Base-by-base conservation (phyloP, 306 rosid species). In the Coriaria nepalensis region DNA sequence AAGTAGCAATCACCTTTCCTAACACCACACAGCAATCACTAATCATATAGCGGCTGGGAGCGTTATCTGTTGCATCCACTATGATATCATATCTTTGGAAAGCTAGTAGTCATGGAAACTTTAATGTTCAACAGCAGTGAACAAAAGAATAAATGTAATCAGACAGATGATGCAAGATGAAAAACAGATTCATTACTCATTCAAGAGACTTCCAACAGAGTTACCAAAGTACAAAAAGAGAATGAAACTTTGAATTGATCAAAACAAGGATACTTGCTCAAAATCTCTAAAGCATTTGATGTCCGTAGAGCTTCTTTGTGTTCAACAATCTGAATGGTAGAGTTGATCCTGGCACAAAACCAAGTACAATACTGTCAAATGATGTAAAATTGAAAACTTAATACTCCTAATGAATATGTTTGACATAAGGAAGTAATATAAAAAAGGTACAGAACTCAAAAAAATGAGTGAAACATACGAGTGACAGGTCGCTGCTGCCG, bases 11-110 rank as follows among this genome's bases (percentile, higher is more conserved):
- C 75, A 90, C 98, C 98, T 90, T 90, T 60, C 94, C 94, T 50
- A 90, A 67, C 49, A 90, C 78, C 62, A 90, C 98, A 55, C 98
- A 90, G 74, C 98, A 85, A 71, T 90, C 98, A 42, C 79, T 90
- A 55, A 85, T 90, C 87, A 90, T 45, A 75, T 90, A 90, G 49
- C 95, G 85, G 62, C 87, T 90, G 9, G 98, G 95, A 73, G 95
- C 92, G 75, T 90, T 90, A 70, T 90, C 98, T 2, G 98, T 85
- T 37, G 98, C 95, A 59, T 90, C 98, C 35, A 90, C 80, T 37
- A 85, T 64, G 40, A 85, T 60, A 65, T 85, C 95, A 55, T 81
- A 90, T 71, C 98, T 90, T 66, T 10, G 52, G 57, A 61, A 66
- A 62, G 35, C 59, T 56, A 9, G 47, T 10, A 63, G 79, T 78